Evolutionary conservation across 345 rosid genomes (phyloP).

Genomic region (Eucalyptus victrix): DNA sequence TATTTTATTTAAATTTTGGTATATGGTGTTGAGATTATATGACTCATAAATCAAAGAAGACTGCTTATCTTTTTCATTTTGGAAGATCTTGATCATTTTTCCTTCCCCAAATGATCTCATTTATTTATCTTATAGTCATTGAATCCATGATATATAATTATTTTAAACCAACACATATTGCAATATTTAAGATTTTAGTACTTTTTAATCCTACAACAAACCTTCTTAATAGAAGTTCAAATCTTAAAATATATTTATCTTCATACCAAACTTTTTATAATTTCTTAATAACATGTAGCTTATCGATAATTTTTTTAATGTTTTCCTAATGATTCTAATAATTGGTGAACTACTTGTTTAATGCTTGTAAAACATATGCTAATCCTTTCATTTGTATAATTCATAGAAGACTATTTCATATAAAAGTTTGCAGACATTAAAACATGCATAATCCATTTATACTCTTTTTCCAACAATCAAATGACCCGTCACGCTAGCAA

Average conservation of each 20-base stretch:
- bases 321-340: no score
- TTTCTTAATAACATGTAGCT: not conserved
- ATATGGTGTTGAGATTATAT: not conserved
- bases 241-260: not conserved
- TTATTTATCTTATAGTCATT: not conserved
- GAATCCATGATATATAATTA: not conserved
- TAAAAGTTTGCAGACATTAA: not conserved
- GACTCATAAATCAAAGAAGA: not conserved
- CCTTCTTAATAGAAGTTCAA: not conserved
- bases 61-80: no score
- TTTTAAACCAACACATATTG: not conserved
- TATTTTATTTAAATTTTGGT: not conserved
- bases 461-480: not conserved
- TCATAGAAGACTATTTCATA: not conserved
- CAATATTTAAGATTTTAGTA: not conserved
- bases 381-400: not conserved
- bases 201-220: not conserved
- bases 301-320: no score
- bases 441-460: no score
- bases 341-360: not conserved
- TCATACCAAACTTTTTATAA: no score
- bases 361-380: not conserved
- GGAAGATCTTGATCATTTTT: not conserved
- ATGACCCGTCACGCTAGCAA: fast-evolving
- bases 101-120: not conserved